Base-by-base conservation (phyloP, 495 filamentous ascomycete genomes). In the Rostrohypoxylon terebratum region DNA sequence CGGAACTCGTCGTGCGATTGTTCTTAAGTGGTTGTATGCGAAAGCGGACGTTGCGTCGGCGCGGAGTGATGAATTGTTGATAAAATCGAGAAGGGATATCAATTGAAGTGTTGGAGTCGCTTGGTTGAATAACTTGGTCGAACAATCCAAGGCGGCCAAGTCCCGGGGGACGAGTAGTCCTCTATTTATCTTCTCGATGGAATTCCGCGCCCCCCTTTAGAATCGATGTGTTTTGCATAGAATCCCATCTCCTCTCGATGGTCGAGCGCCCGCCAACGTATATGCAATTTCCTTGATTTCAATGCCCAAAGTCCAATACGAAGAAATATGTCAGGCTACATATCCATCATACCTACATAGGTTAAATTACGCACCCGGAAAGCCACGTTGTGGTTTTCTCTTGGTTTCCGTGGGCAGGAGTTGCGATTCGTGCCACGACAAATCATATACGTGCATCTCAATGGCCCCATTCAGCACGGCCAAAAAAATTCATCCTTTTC, bases 391-490 rank as follows among this genome's bases (percentile, higher is more conserved):
- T 59, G 33, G 33, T 51, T 53, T 59, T 70, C 31, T 40, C 61
- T 63, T 60, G 53, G 68, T 20, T 54, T 42, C 28, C 4, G 60
- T 47, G 54, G 68, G 61, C 34, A 50, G 34, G 40, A 44, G 18
- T 16, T 18, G 60, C 68, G 53, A 70, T 70, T 70, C 68, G 68
- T 70, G 68, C 68, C 68, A 70, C 68, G 68, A 70, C 68, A 70
- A 70, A 60, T 70, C 54, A 54, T 34, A 64, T 14, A 57, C 68
- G 31, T 28, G 53, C 60, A 25, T 54, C 36, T n/a, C 44, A 59
- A 59, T 59, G 34, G 42, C 36, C 65, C 45, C 68, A 54, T 45
- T 47, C 10, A 45, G 60, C 60, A 48, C 44, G 36, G 54, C 28
- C 54, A 45, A 65, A 70, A 42, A 42, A 42, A 4, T 42, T 11